Evolutionary conservation across 345 rosid species (phyloP), one percentile per base, ranked within the genome.

Genomic region (Moricandia arvensis): DNA sequence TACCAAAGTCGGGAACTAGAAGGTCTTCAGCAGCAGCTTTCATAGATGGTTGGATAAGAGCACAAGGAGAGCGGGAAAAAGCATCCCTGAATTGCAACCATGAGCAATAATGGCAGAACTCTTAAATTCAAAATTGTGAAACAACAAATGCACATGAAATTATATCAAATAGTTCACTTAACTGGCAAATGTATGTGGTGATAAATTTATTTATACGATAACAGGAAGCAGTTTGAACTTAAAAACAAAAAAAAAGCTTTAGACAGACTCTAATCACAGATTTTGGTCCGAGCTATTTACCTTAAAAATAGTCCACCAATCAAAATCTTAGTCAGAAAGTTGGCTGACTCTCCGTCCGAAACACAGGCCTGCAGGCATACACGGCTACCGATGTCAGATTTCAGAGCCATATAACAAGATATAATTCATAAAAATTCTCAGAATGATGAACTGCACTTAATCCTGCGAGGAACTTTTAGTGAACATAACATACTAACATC

Each of bases 11-110:
- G 9, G 99, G 99, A 78, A 82, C 65, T 55, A 75, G 75, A 84
- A 66, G 61, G 71, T 83, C 84, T 70, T 87, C 89, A 0, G 75
- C 11, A 21, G 72, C 76, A 78, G 85, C 77, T 65, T 78, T 79
- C 91, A 94, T 88, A 18, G 96, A 87, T 80, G 99, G 97, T 79
- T 94, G 99, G 78, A 89, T 85, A 73, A 94, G 84, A 73, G 97
- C 91, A 80, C 96, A 85, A 7, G 97, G 92, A 80, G 89, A 93
- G 29, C 85, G 90, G 15, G 92, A 84, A 74, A 88, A 94, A 13
- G 90, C 88, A 79, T 94, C 97, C 92, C 99, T 94, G 88, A 83
- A 88, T 77, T 77, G 41, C 61, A 81, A 51, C 64, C 75, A 85
- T 35, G 26, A 64, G 62, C 12, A 7, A 26, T 29, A 5, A 64